Evolutionary conservation across 2,329 filamentous ascomycete species (phyloP).

Genomic region (Neonectria coccinea): DNA sequence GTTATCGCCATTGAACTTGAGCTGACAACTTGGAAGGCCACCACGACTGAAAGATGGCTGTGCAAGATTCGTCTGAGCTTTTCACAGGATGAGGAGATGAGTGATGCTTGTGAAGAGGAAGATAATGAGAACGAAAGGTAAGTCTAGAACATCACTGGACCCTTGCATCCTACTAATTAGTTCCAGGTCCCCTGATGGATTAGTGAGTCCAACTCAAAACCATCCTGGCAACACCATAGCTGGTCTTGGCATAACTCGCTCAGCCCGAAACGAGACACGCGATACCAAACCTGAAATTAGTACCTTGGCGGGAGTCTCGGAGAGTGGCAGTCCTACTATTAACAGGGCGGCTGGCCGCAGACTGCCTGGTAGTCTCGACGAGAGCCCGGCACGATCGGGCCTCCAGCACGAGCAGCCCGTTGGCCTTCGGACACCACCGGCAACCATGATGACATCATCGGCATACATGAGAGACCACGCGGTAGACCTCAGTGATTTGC

Average conservation of each 20-base stretch:
- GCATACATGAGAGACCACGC: conserved; percentile 50
- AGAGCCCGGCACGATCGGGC: conserved; percentile 46
- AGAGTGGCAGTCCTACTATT: conserved; percentile 31
- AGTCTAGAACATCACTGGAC: not conserved
- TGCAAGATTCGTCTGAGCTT: conserved; percentile 52
- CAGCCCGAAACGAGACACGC: conserved; percentile 36
- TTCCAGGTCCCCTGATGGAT: conserved; percentile 32
- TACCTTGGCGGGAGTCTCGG: conserved; percentile 28
- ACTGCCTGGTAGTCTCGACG: conserved; percentile 32
- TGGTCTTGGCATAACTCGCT: conserved; percentile 39
- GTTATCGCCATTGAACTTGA: not conserved
- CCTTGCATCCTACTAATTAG: not conserved
- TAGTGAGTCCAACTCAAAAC: conserved; percentile 38
- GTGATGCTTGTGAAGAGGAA: conserved; percentile 37
- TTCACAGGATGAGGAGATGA: conserved; percentile 45
- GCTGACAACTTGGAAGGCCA: conserved; percentile 45
- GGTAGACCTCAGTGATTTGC: conserved; percentile 54
- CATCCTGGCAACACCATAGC: conserved; percentile 40
- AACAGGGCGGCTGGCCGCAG: conserved; percentile 29
- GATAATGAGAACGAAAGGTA: conserved; percentile 35
- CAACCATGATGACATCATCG: conserved; percentile 24
- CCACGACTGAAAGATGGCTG: conserved; percentile 55
- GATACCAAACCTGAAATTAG: conserved; percentile 38
- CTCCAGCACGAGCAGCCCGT: conserved; percentile 55
- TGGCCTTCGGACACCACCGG: conserved; percentile 39